phyloP scores from a whole-genome alignment of 1,284 basidiomycete species.

The Ganoderma lingzhi region DNA sequence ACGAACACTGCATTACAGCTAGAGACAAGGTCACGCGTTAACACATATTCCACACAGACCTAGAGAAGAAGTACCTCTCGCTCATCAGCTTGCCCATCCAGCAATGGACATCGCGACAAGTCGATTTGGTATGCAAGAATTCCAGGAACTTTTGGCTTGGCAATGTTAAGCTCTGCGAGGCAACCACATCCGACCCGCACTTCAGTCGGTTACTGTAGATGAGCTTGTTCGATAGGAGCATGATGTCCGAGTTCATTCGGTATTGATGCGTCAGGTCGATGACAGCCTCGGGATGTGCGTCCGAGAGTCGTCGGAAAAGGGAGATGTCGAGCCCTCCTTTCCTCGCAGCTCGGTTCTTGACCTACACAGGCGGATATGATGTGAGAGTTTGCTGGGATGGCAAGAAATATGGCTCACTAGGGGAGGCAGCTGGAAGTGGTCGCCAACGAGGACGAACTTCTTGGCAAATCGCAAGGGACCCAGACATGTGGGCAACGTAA shows the following conservation, averaged over 20 bases:
- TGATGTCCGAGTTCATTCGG: conserved; percentile 97
- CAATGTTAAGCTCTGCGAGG: conserved; percentile 65
- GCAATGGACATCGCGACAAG: conserved; percentile 51
- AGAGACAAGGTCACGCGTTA: neutral
- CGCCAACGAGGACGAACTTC: conserved; percentile 94
- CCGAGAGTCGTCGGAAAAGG: conserved; percentile 88
- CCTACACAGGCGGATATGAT: conserved; percentile 51
- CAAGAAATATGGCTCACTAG: conserved; percentile 58
- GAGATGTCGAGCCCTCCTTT: conserved; percentile 90
- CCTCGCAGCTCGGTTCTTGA: conserved; percentile 82
- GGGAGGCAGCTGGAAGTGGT: conserved; percentile 96
- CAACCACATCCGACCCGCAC: conserved; percentile 82
- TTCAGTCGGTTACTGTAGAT: conserved; percentile 85
- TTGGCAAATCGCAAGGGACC: conserved; percentile 93
- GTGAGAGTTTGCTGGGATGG: neutral
- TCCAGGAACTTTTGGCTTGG: conserved; percentile 54
- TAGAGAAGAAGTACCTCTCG: conserved; percentile 57
- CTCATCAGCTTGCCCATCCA: conserved; percentile 79
- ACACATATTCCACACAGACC: neutral
- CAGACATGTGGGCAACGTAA: conserved; percentile 94
- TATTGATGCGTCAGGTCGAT: conserved; percentile 90
- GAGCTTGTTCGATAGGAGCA: conserved; percentile 90
- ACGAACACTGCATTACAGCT: conserved; percentile 91
- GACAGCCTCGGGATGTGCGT: conserved; percentile 86
- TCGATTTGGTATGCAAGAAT: conserved; percentile 45